Conservation (phyloP, 2,329 filamentous ascomycete species). For the Exophiala xenobiotica region DNA sequence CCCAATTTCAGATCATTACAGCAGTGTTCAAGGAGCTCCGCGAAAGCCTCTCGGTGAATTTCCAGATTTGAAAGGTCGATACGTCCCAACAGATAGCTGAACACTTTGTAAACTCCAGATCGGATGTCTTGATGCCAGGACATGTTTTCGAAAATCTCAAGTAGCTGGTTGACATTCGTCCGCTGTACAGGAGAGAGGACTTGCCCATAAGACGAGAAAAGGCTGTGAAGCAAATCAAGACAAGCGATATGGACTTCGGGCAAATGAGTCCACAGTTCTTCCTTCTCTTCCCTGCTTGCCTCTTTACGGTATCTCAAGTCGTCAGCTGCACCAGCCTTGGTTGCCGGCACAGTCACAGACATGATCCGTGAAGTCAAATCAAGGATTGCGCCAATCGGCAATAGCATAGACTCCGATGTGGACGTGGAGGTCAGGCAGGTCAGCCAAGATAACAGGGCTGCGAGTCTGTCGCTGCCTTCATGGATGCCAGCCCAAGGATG, state of each 20-base stretch:
- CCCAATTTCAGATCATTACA: slow-evolving; percentile 64
- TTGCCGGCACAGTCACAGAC: slow-evolving; percentile 58
- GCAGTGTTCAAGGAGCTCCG: slow-evolving; percentile 62
- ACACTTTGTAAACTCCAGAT: slow-evolving; percentile 58
- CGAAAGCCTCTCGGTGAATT: slow-evolving; percentile 62
- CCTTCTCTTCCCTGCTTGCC: slow-evolving; percentile 75
- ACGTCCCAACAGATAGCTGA: slow-evolving; percentile 58
- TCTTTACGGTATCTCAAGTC: slow-evolving; percentile 67
- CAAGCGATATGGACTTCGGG: slow-evolving; percentile 72
- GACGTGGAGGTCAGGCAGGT: slow-evolving; percentile 61
- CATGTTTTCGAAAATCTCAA: slow-evolving; percentile 66
- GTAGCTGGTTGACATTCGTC: slow-evolving; percentile 67
- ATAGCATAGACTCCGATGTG: slow-evolving; percentile 63
- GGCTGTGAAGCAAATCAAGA: slow-evolving; percentile 59
- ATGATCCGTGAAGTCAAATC: slow-evolving; percentile 71
- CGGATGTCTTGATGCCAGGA: slow-evolving; percentile 55
- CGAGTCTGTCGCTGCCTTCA: slow-evolving; percentile 68
- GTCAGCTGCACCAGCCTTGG: slow-evolving; percentile 39
- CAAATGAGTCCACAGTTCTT: slow-evolving; percentile 71
- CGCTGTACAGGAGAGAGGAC: slow-evolving; percentile 61
- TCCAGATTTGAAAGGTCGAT: slow-evolving; percentile 68
- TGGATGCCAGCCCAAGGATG: slow-evolving; percentile 72
- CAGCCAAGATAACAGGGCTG: slow-evolving; percentile 65
- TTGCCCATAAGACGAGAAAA: slow-evolving; percentile 59
- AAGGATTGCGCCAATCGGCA: slow-evolving; percentile 66